Base-by-base conservation (phyloP, 2,329 filamentous ascomycete species). In the Phyllosticta paracitricarpa region DNA sequence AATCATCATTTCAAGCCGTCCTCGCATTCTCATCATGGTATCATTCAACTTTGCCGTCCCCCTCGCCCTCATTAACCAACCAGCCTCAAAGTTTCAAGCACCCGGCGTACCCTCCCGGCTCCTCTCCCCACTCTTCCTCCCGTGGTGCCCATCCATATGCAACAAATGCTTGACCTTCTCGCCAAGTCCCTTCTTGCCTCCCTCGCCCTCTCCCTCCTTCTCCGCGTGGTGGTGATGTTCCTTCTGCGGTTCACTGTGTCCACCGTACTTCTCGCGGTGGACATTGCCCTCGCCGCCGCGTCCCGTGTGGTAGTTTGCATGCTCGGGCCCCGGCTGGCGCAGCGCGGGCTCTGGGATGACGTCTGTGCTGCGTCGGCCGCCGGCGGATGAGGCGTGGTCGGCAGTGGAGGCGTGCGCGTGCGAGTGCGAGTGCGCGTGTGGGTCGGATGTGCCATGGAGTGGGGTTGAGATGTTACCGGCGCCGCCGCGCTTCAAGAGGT, bases 151-250 rank as follows among this genome's bases (percentile, higher is more conserved):
- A 56, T 61, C 58, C 35, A 28, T 33, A 22, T 62, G 60, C 3
- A 68, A 65, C n/a, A 68, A 56, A 10, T 70, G 65, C 68, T 73
- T 75, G 14, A 69, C 71, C 69, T 74, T 75, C n/a, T 73, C 72
- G 30, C 71, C 56, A 56, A 73, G 52, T 51, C 66, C 65, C 63
- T 69, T 67, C 58, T 56, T 52, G 1, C 28, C 17, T n/a, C n/a
- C 25, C 6, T 19, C 56, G 1, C 51, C 54, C 26, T 52, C 55
- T 22, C 25, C 28, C 40, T 53, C 61, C 35, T 12, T 25, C 40
- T 53, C 61, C 8, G 7, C 35, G 4, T 48, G 40, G 17, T 48
- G 40, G 5, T 48, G 17, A 19, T 59, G 57, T 59, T 67, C 60
- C 28, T 68, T 62, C 58, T 63, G 63, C 48, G 63, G 57, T 40